phyloP scores from a whole-genome alignment of 805 yeast species.

The Teunomyces panamensis region DNA sequence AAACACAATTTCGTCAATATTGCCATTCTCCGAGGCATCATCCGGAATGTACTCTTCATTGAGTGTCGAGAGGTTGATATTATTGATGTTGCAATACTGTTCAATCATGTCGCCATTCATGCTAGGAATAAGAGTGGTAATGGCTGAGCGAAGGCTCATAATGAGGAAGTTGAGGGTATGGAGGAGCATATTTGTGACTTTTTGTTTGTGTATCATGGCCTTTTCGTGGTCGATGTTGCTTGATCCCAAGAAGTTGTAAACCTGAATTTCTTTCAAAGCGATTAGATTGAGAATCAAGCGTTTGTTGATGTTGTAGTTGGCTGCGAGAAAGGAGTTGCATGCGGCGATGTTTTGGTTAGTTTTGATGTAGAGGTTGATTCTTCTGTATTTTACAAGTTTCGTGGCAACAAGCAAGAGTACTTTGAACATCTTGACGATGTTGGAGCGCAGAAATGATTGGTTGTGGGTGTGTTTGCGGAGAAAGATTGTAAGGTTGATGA shows the following conservation, averaged over 20 bases:
- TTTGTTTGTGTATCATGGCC: not conserved
- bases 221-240: not conserved
- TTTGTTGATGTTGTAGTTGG: constrained; percentile 37
- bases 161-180: constrained; percentile 27
- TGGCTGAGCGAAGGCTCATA: constrained; percentile 26
- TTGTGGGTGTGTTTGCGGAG: constrained; percentile 21
- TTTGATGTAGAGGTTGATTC: constrained; percentile 22
- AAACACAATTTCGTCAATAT: constrained; percentile 8
- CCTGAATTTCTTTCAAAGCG: constrained; percentile 27
- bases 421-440: constrained; percentile 26
- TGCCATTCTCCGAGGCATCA: constrained; percentile 4
- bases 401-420: constrained; percentile 27
- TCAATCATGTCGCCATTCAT: constrained; percentile 38
- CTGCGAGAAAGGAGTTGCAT: constrained; percentile 28
- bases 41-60: not conserved
- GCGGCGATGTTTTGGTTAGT: constrained; percentile 19
- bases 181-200: constrained; percentile 17
- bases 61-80: constrained; percentile 23
- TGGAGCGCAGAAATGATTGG: not conserved
- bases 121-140: constrained; percentile 27
- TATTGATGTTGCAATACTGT: constrained; percentile 38
- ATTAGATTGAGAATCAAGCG: constrained; percentile 31
- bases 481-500: constrained; percentile 26
- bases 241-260: constrained; percentile 17
- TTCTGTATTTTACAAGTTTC: constrained; percentile 23